Base-by-base conservation (phyloP, 768 basidiomycete genomes). In the Lentinula detonsa region DNA sequence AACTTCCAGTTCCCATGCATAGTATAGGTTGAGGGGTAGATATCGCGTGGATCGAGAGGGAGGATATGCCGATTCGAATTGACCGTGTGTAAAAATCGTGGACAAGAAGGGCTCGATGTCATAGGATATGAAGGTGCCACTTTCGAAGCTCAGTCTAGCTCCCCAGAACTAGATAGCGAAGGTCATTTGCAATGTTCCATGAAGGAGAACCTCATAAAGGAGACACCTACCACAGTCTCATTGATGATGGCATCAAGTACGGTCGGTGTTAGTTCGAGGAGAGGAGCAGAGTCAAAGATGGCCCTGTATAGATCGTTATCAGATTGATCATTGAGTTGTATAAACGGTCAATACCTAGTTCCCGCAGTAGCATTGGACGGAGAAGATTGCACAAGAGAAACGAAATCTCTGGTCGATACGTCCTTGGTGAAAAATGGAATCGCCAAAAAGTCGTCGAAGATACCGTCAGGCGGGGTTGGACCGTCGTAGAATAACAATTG, bases 21-120 rank as follows among this genome's bases (percentile, higher is more conserved):
- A 82, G 64, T 73, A 71, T 28, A 83, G 73, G 69, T 81, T 80
- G 42, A 81, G 69, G 10, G 85, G 81, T 7, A 75, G 73, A 61
- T 79, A 74, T 4, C 46, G 39, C 10, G 58, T 59, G 0, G 65
- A 57, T 52, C 82, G 78, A 31, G 69, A 68, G 11, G 78, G 77
- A 2, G 82, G 84, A 68, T 77, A 85, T 3, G 84, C 84, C 18
- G 81, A 75, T 0, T 70, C 60, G 10, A 65, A 68, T 34, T 69
- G 57, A 37, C 67, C 76, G 62, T 79, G 78, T 5, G 70, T 70
- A 62, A 78, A 77, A 55, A 78, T 60, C 51, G 65, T 59, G 2
- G 72, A 61, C 16, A 77, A 64, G 67, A 78, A 70, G 1, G 76
- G 76, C 55, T 80, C 76, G 37, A 77, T 72, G 40, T 71, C 72